Base-by-base conservation (phyloP, 2,329 filamentous ascomycete genomes). In the Ascochyta clinopodiicola region DNA sequence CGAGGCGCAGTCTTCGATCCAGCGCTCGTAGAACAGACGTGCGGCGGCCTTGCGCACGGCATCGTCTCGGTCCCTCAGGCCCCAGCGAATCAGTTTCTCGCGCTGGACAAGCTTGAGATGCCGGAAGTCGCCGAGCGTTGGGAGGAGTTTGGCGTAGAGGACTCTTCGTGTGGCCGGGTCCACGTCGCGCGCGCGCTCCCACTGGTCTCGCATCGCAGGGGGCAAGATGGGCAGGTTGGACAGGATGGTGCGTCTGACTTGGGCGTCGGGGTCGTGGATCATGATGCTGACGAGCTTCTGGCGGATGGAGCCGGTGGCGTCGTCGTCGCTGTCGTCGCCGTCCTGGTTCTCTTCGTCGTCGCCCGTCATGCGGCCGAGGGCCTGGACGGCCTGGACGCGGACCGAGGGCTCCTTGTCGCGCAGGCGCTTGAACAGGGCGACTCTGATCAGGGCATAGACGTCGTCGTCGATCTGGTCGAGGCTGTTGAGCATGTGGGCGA, bases 41-140 rank as follows among this genome's bases (percentile, higher is more conserved):
- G 90, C 92, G 3, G 95, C 91, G 8, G 94, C 94, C 74, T 96
- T 96, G 47, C 93, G 87, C 12, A 99, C 95, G 64, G 90, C 92
- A 63, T 98, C 94, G 64, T 99, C 95, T 75, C 95, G 86, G 73
- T 99, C 95, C 35, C 93, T 87, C 36, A 99, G 80, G 45, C 95
- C 95, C 95, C 95, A 99, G 35, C 95, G 86, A 25, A 99, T 83
- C 29, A 99, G 82, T 76, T 98, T 98, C 76, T 99, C 95, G 70
- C 95, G 84, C 88, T 98, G 96, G 1, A 90, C 92, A 22, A 99
- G 82, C 10, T 92, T 96, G 47, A 99, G 79, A 77, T 97, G 92
- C 49, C 95, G 86, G 77, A 99, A 99, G 76, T 99, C 95, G 12
- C 93, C 95, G 0, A 99, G 81, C 0, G 90, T 90, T 1, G 95